Evolutionary conservation across 2,329 filamentous ascomycete species (phyloP), one percentile per base, ranked within the genome.

Genomic region (Sordariomycetes sp.): DNA sequence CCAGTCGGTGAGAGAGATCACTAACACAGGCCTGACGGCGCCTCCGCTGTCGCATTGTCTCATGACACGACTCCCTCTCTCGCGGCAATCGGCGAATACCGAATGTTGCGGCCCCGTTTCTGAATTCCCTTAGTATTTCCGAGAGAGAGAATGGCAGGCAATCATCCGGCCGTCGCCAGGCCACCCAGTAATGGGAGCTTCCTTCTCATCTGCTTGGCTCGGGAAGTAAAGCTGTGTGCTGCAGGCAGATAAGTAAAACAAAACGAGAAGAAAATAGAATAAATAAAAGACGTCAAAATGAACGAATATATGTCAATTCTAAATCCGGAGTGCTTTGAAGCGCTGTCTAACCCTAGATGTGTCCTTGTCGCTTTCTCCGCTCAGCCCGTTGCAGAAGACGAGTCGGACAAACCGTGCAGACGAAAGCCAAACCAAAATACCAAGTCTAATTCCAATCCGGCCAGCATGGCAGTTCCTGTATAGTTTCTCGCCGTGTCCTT

Each of bases 371-470:
- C 5, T 35, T 28, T 11, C 43, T 24, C n/a, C 10, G 20, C 14
- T 35, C 12, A 58, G 16, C n/a, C n/a, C 28, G 20, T 12, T 43
- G n/a, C 18, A n/a, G 20, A 3, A 43, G 43, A 24, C 37, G 58
- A 46, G 22, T 6, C 20, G 34, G 32, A 8, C 40, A 58, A 48
- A 34, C n/a, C 40, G n/a, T 24, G 28, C 6, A 59, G 40, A 58
- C n/a, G 25, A 37, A 60, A 55, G 50, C 37, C 32, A 60, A 22
- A 3, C 51, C 16, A 50, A 51, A 35, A 50, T 40, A 37, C 10
- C n/a, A 54, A 58, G 34, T 58, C 57, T 58, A 58, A 50, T 18
- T 46, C 35, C 52, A 53, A 58, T 24, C 57, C 51, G 48, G 50
- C 51, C 34, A 50, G n/a, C 48, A 57, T 24, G 32, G 55, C 48